Evolutionary conservation across 306 rosid genomes (phyloP).

Genomic region (Quillaja saponaria): DNA sequence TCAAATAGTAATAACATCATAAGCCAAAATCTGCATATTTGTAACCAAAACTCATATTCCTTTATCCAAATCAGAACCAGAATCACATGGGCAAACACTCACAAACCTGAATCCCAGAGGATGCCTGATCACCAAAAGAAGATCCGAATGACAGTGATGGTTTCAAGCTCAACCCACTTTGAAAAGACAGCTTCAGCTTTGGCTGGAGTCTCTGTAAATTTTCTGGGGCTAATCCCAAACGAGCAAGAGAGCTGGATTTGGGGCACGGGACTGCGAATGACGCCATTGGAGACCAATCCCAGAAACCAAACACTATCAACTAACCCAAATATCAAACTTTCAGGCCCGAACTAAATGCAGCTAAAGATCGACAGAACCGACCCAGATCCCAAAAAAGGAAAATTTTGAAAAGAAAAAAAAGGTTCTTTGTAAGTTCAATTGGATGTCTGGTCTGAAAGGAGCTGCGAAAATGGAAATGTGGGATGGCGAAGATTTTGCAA

Average conservation of each 20-base stretch:
- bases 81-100: slow-evolving; percentile 15
- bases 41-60: neutral
- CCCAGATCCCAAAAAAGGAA: neutral
- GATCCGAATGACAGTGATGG: slow-evolving; percentile 47
- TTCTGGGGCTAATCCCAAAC: slow-evolving; percentile 34
- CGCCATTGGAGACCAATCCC: slow-evolving; percentile 46
- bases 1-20: slow-evolving; percentile 9
- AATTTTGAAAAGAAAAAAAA: too few species aligned
- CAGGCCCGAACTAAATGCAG: too few species aligned
- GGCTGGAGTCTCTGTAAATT: slow-evolving; percentile 27
- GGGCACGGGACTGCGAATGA: slow-evolving; percentile 64
- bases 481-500: neutral
- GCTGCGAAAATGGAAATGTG: slow-evolving; percentile 22
- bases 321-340: neutral
- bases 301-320: slow-evolving; percentile 22
- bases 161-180: slow-evolving; percentile 29
- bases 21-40: slow-evolving; percentile 32
- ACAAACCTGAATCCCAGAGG: slow-evolving; percentile 35
- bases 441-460: slow-evolving; percentile 16
- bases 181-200: slow-evolving; percentile 30
- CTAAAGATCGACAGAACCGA: too few species aligned
- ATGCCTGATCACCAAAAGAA: slow-evolving; percentile 26
- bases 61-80: slow-evolving; percentile 26
- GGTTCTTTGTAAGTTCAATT: slow-evolving; percentile 10
- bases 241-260: slow-evolving; percentile 40